Evolutionary conservation across 768 basidiomycete genomes (phyloP), one percentile per base, ranked within the genome.

Genomic region (Rickenella mellea): DNA sequence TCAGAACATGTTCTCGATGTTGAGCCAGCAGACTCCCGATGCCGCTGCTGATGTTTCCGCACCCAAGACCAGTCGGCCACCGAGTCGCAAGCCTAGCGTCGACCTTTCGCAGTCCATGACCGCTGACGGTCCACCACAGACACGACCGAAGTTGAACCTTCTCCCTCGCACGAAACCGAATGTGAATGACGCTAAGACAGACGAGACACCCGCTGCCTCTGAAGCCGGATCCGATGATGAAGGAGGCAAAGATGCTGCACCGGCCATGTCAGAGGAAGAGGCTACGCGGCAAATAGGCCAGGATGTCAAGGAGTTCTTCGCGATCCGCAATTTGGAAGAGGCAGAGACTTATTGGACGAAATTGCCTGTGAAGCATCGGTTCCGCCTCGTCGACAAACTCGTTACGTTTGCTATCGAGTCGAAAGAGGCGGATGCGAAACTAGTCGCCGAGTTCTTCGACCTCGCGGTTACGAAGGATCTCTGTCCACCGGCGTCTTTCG

Each of bases 1-100:
- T 45, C 74, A 78, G 37, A 92, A 91, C 61, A 90, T 90, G 81
- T 91, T 91, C 66, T 81, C 80, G 19, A 83, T 86, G 77, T 80
- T 92, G 40, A 76, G 73, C 49, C 76, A 80, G 56, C 40, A 49
- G 6, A 69, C 68, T 48, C 49, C 71, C 6, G 80, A 82, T 49
- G 70, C 75, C 27, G 64, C 68, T 0, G 64, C 66, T 5, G 83
- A 84, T 19, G 57, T 63, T 4, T 59, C 68, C 36, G 56, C 60
- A 30, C 54, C 64, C 5, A 47, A 50, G 7, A 41, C 48, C 12
- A 76, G 59, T 47, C 60, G 66, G 38, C 64, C 69, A 21, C 66
- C 70, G 3, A 73, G 69, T 53, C 68, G 70, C 41, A 75, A 72
- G 55, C 54, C 68, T 7, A 70, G 70, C 46, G 64, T 73, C 40